Evolutionary conservation across 2,329 filamentous ascomycete species (phyloP).

Genomic region (Lasiodiplodia sp.): DNA sequence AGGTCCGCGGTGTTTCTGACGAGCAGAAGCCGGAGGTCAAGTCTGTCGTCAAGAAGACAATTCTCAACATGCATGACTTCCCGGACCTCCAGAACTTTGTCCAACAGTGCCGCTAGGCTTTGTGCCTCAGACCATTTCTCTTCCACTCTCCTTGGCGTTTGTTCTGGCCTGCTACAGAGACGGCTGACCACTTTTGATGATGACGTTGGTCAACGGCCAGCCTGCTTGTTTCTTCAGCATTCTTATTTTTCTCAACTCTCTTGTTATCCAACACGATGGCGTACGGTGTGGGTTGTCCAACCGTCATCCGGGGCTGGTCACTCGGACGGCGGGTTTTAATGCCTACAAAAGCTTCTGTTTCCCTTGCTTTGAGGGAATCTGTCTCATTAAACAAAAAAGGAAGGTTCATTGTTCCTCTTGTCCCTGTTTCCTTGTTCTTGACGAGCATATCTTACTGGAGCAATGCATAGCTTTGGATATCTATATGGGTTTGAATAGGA

Average conservation of each 20-base stretch:
- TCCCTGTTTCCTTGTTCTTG: neutral
- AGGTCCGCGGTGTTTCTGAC: slow-evolving; percentile 29
- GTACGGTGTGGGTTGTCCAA: neutral
- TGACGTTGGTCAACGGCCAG: neutral
- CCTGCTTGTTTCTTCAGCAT: neutral
- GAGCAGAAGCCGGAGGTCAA: slow-evolving; percentile 29
- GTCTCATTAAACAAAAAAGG: neutral
- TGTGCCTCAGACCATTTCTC: no score
- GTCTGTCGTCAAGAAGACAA: slow-evolving; percentile 14
- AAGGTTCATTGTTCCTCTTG: neutral
- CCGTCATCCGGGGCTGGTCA: slow-evolving; percentile 10
- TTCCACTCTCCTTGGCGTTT: neutral
- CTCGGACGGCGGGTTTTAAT: slow-evolving; percentile 4
- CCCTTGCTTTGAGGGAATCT: neutral
- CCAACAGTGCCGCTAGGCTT: neutral
- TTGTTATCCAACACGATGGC: no score
- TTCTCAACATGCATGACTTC: slow-evolving; percentile 27
- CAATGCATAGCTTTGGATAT: slow-evolving; percentile 23
- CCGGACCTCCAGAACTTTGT: slow-evolving; percentile 23
- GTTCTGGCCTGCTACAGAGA: neutral
- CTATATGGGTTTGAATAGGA: slow-evolving; percentile 20
- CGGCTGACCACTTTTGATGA: neutral
- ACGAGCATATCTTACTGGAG: neutral
- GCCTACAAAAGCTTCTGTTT: slow-evolving; percentile 12
- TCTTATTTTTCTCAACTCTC: neutral